A percentile compares a stretch with the other conserved stretches of the same genome.
phyloP scores from a whole-genome alignment of 176 grass and related monocot genomes.

The Hsuehochloa calcarea region DNA sequence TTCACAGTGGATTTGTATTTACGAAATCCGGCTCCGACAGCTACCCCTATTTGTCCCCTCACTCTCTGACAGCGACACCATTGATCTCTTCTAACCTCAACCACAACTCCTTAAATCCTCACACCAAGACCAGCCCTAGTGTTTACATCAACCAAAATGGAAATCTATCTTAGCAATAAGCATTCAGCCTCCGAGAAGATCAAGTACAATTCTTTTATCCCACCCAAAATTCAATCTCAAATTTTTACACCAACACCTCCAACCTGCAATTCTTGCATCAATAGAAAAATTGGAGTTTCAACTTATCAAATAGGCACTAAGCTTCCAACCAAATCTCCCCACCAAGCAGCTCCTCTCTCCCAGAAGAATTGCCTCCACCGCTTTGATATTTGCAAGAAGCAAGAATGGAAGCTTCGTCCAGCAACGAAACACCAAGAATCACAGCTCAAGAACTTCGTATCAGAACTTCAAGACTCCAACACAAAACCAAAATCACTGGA shows the following conservation, averaged over 20 bases:
- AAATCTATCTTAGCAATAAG: background rate
- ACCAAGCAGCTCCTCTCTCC: background rate
- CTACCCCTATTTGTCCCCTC: constrained; percentile 61
- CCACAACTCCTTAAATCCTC: constrained; percentile 23
- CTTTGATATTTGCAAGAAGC: background rate
- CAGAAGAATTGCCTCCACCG: background rate
- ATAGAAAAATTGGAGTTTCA: background rate
- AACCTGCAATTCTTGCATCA: background rate
- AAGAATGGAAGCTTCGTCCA: background rate
- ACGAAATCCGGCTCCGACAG: constrained; percentile 96
- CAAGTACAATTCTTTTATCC: background rate
- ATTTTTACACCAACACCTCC: background rate
- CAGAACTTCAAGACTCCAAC: background rate
- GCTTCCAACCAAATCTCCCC: constrained; percentile 10
- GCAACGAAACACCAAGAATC: background rate
- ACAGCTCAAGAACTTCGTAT: background rate
- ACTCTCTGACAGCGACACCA: constrained; percentile 58
- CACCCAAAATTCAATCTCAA: background rate
- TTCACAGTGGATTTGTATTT: no score
- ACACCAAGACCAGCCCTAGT: background rate
- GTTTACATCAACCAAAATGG: background rate
- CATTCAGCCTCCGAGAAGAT: background rate
- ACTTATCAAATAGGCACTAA: background rate
- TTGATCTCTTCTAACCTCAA: constrained; percentile 28
- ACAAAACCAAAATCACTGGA: background rate